Evolutionary conservation across 1,284 basidiomycete genomes (phyloP).

Genomic region (Cryptococcus depauperatus): DNA sequence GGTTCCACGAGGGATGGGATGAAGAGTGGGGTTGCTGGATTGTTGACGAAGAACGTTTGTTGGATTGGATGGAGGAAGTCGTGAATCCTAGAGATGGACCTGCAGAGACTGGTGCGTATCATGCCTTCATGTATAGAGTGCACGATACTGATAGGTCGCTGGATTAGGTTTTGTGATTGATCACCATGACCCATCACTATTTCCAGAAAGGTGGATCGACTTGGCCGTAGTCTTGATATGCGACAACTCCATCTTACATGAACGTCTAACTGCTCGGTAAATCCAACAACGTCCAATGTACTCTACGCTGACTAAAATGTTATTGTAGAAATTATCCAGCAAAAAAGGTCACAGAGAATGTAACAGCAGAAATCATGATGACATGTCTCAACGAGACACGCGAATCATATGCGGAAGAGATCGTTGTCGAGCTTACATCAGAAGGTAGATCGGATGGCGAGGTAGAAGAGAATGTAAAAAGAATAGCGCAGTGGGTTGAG

Average conservation of each 20-base stretch:
- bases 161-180: slow-evolving; percentile 76
- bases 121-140: neutral
- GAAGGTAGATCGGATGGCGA: slow-evolving; percentile 59
- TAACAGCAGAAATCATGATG: slow-evolving; percentile 97
- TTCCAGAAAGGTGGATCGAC: slow-evolving; percentile 95
- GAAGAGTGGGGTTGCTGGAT: slow-evolving; percentile 91
- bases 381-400: slow-evolving; percentile 82
- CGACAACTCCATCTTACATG: slow-evolving; percentile 82
- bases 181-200: slow-evolving; percentile 93
- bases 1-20: slow-evolving; percentile 76
- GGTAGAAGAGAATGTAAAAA: slow-evolving; percentile 73
- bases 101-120: slow-evolving; percentile 33
- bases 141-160: neutral
- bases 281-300: slow-evolving; percentile 24
- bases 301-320: neutral
- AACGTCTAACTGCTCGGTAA: slow-evolving; percentile 83
- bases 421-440: slow-evolving; percentile 77
- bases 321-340: slow-evolving; percentile 61
- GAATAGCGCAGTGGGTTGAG: slow-evolving; percentile 78
- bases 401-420: slow-evolving; percentile 72
- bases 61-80: slow-evolving; percentile 76
- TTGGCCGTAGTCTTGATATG: slow-evolving; percentile 91
- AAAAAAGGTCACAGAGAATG: slow-evolving; percentile 96
- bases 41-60: slow-evolving; percentile 90
- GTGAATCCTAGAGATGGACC: slow-evolving; percentile 39